Base-by-base conservation (phyloP, 495 filamentous ascomycete genomes). In the Trichoderma orchidacearum region DNA sequence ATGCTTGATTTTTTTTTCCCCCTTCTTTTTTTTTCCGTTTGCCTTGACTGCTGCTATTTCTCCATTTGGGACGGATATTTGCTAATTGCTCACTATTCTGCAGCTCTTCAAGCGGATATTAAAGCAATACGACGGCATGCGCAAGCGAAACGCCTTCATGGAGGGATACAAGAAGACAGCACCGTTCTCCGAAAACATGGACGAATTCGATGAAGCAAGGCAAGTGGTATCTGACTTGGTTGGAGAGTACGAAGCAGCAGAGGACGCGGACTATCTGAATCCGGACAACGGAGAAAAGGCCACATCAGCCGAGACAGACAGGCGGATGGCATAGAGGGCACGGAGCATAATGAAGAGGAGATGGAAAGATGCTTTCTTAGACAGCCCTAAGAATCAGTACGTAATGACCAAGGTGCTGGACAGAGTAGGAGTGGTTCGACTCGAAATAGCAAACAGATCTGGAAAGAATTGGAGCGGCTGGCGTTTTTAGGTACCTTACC, bases 71-170 rank as follows among this genome's bases (percentile, higher is more conserved):
- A 17, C 2, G 5, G 9, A n/a, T n/a, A n/a, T n/a, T n/a, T n/a
- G n/a, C n/a, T n/a, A n/a, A n/a, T 11, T 62, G 45, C 28, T 50
- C 45, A 55, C 60, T 64, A 59, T 64, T 30, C 9, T 45, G 45
- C 57, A 81, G 68, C 77, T 98, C 9, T 98, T 98, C 77, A 95
- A 93, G 68, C 82, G 93, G 27, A 94, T 96, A 51, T 79, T 95
- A 11, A 72, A 80, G 27, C 91, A 93, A 66, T 97, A 97, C 67
- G 89, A 95, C 62, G 83, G 84, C 18, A 84, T 98, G 72, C 80
- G 90, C 62, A 96, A 95, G 71, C 89, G 93, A 48, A 96, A 96
- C 68, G 93, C 94, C 29, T 98, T 96, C 73, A 71, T 98, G 53
- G 94, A 97, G 62, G 84, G 80, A 18, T 98, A 98, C 72, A 96